Evolutionary conservation across 2,329 filamentous ascomycete species (phyloP), one percentile per base, ranked within the genome.

Genomic region (Phoma herbarum): DNA sequence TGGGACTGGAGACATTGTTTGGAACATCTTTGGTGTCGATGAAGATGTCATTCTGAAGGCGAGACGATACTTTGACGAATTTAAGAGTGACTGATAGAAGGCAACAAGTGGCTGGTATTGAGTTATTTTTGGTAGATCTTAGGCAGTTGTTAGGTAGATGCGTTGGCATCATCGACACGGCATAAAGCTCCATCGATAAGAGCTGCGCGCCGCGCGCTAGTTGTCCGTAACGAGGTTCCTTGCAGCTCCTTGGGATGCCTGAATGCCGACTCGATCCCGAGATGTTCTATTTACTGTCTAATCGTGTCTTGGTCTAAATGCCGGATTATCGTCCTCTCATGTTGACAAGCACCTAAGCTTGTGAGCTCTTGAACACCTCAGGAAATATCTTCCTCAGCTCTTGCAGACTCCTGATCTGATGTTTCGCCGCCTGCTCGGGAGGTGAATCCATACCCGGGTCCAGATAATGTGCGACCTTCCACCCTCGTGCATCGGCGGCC

Each of bases 401-500:
- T 63, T 90, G 83, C 26, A 99, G 79, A 71, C 87, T 85, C 43
- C 85, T 83, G 64, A 99, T 90, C 73, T 93, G 89, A 75, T 90
- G 87, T 68, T 91, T 86, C 35, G 89, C 89, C 4, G 90, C 89
- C 59, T 85, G 86, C 5, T 81, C 83, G 22, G 78, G 76, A 2
- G 93, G 93, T 10, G 84, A 75, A 16, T 85, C 80, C 31, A 92
- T 82, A 7, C 85, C 86, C 33, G 91, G 87, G 74, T 98, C 95
- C 6, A 98, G 87, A 22, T 97, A 84, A 77, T 98, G 95, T 6
- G 86, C 90, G 0, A 90, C 87, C 12, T 87, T 91, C 95, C 95
- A 99, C 20, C 95, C 95, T 62, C 93, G 84, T 31, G 87, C 86
- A 64, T 90, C 84, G 0, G 93, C 92, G 61, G 88, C 88, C 64